A percentile compares a stretch with the other conserved stretches of the same genome.
Conservation (phyloP, 345 rosid genomes). For the Lumnitzera littorea region DNA sequence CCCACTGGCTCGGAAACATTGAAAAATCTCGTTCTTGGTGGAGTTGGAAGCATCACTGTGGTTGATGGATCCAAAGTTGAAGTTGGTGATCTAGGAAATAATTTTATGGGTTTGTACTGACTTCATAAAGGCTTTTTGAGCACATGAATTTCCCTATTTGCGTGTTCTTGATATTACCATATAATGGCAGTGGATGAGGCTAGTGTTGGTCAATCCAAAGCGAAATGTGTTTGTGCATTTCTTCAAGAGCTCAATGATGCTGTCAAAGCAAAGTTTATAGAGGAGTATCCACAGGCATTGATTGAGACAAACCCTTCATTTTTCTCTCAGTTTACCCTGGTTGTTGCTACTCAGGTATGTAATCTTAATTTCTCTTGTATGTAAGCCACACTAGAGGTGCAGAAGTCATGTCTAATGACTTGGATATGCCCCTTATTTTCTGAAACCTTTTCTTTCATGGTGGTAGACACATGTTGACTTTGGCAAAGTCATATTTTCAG, state of each 20-base stretch:
- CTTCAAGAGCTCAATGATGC: slow-evolving; percentile 97
- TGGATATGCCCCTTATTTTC: no score
- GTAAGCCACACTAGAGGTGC: neutral
- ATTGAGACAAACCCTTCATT: slow-evolving; percentile 65
- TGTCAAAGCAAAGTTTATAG: slow-evolving; percentile 95
- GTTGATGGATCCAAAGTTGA: slow-evolving; percentile 92
- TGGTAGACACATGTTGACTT: no score
- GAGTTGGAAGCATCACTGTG: slow-evolving; percentile 85
- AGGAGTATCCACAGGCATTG: slow-evolving; percentile 71
- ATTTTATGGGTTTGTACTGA: slow-evolving; percentile 68
- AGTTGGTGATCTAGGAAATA: slow-evolving; percentile 90
- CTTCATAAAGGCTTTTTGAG: neutral
- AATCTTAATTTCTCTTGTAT: neutral
- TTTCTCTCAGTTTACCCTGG: slow-evolving; percentile 85
- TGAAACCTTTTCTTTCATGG: no score
- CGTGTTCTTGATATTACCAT: neutral
- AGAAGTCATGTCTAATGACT: no score
- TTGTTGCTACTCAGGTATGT: slow-evolving; percentile 86
- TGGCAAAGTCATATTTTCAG: no score
- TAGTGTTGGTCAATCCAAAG: slow-evolving; percentile 75
- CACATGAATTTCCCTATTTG: slow-evolving; percentile 1
- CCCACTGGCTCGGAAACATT: slow-evolving; percentile 96
- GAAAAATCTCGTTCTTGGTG: slow-evolving; percentile 95
- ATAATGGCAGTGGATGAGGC: slow-evolving; percentile 59
- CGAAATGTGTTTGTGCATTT: slow-evolving; percentile 80